Base-by-base conservation (phyloP, 2,329 filamentous ascomycete species). In the Exophiala lecanii-corni region DNA sequence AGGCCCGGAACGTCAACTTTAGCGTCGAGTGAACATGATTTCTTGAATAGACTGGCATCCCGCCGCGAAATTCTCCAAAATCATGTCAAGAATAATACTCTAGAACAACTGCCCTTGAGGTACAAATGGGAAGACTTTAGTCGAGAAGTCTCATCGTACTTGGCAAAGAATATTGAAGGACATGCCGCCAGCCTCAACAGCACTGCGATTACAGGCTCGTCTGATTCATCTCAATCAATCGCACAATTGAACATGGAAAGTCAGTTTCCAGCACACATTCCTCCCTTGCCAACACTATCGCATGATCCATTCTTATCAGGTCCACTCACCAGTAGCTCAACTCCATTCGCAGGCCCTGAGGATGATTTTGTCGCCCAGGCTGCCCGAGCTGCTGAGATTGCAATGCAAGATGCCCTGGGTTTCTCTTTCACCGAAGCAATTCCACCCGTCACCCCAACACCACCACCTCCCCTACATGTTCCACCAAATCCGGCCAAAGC, bases 71-170 rank as follows among this genome's bases (percentile, higher is more conserved):
- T 78, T 46, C 67, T 83, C 2, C 65, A 79, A 25, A 69, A 66
- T 26, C 74, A 78, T 30, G 64, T 73, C n/a, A 68, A 72, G 43
- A 70, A 74, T 47, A 73, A 73, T 20, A 67, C 67, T 3, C 59
- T 73, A 39, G 64, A 65, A 37, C 64, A 69, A 16, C 58, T 83
- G 25, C 74, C 74, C 0, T 72, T 77, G 50, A 79, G 75, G 54
- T 82, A 81, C 53, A 70, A 73, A 20, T 84, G 80, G 80, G 74
- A 75, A 38, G 76, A 80, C 45, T 82, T 83, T 45, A 63, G 82
- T 12, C 69, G 72, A 16, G 75, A 79, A 47, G 70, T 82, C 12
- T 75, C 72, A 35, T 66, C 66, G 9, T 78, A 79, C 58, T 70
- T 83, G 36, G 72, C 68, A 39, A 78, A 79, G 55, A 75, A 45